phyloP scores from a whole-genome alignment of 2,329 filamentous ascomycete species.

The Botrytis aclada region DNA sequence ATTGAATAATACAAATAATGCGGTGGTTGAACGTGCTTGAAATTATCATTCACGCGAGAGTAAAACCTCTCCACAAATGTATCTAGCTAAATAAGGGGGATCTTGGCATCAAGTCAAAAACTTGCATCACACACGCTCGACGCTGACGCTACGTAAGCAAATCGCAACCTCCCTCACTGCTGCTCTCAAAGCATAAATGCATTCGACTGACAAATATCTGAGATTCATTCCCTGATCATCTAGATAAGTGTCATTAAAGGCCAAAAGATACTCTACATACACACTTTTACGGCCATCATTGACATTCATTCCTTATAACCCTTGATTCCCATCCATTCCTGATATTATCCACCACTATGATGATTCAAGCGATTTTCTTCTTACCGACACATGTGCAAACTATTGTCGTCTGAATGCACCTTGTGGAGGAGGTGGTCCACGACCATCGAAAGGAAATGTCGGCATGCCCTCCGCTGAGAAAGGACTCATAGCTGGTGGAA shows the following conservation, averaged over 20 bases:
- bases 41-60: background rate
- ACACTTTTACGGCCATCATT: background rate
- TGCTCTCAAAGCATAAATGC: background rate
- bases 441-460: conserved; percentile 55
- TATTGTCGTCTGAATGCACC: conserved; percentile 44
- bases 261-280: conserved; percentile 1
- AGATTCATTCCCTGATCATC: background rate
- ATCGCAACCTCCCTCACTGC: background rate
- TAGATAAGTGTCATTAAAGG: background rate
- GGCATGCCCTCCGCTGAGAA: conserved; percentile 50
- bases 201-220: background rate
- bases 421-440: conserved; percentile 48
- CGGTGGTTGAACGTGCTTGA: background rate
- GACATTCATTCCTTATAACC: background rate
- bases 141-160: background rate
- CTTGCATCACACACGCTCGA: background rate
- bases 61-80: background rate
- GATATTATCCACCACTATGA: background rate
- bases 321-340: background rate
- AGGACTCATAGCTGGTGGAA: conserved; percentile 53
- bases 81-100: conserved; percentile 6
- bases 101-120: background rate
- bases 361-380: background rate
- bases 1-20: no score
- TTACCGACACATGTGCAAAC: background rate